These are phyloP conservation scores for Coriaria nepalensis DNA, from an alignment of 306 rosid species.

Conservation along the genomic window DNA sequence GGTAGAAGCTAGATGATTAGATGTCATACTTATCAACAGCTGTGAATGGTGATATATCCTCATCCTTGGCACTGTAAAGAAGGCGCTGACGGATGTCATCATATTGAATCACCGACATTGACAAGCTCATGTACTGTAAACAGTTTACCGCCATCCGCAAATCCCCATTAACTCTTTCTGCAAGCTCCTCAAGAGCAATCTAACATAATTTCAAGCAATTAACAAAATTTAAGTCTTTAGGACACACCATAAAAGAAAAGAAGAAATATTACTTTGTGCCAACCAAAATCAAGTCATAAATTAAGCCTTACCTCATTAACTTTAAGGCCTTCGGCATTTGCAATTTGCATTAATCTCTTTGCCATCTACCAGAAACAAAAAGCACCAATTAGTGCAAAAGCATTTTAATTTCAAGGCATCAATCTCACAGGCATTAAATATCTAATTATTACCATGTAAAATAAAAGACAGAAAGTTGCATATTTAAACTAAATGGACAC, in stretches of 20 bases:
- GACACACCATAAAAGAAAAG: too few species aligned
- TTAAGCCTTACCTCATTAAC: slow-evolving; percentile 56
- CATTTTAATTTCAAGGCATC: too few species aligned
- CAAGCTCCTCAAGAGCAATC: slow-evolving; percentile 93
- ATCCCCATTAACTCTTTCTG: slow-evolving; percentile 90
- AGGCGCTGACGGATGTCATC: slow-evolving; percentile 76
- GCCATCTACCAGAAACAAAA: slow-evolving; percentile 57
- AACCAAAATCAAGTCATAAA: slow-evolving; percentile 1
- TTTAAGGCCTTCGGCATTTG: slow-evolving; percentile 74
- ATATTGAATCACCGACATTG: slow-evolving; percentile 67
- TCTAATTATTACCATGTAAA: too few species aligned
- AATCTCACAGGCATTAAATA: too few species aligned
- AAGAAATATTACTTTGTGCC: too few species aligned
- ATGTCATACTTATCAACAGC: slow-evolving; percentile 84
- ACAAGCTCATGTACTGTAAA: slow-evolving; percentile 87
- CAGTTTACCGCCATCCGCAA: slow-evolving; percentile 95
- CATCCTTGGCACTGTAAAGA: slow-evolving; percentile 66
- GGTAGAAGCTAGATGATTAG: neutral
- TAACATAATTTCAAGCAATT: slow-evolving; percentile 21
- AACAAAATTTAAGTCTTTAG: too few species aligned
- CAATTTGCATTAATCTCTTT: slow-evolving; percentile 69
- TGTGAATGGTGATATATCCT: slow-evolving; percentile 89
- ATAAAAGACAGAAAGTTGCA: too few species aligned
- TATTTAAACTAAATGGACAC: too few species aligned
- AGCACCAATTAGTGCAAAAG: too few species aligned